Percentiles rank a stretch among this genome's conserved stretches.
These are phyloP conservation scores for Ascodesmis nigricans DNA, from an alignment of 495 filamentous ascomycete species.

Conservation along the genomic window DNA sequence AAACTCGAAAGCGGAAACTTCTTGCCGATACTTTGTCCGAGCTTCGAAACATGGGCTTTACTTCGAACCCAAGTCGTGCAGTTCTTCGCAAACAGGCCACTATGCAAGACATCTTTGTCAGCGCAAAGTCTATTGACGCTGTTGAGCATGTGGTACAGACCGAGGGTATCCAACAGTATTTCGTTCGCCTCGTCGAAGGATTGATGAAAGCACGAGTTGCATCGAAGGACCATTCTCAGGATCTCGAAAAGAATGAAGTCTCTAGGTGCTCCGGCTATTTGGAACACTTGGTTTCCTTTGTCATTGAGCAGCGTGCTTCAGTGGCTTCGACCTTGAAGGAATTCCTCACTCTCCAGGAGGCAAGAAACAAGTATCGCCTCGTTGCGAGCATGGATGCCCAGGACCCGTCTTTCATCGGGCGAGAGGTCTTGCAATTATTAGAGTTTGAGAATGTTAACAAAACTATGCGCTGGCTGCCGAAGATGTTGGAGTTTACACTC, in stretches of 20 bases:
- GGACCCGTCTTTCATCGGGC: too few relatives aligned
- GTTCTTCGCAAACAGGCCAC: slow-evolving; percentile 49
- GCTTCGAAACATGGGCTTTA: slow-evolving; percentile 71
- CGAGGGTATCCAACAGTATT: slow-evolving; percentile 40
- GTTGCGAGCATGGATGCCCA: too few relatives aligned
- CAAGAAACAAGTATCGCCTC: too few relatives aligned
- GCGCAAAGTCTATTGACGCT: slow-evolving; percentile 6
- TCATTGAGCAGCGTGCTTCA: slow-evolving; percentile 41
- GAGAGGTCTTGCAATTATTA: too few relatives aligned
- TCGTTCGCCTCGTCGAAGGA: slow-evolving; percentile 53
- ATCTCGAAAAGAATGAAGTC: slow-evolving; percentile 57
- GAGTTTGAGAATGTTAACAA: slow-evolving; percentile 10
- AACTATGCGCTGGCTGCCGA: slow-evolving; percentile 14
- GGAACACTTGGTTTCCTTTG: slow-evolving; percentile 52
- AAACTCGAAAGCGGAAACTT: slow-evolving; percentile 71
- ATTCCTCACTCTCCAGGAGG: too few relatives aligned
- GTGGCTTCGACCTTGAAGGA: slow-evolving; percentile 28
- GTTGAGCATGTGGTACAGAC: neutral
- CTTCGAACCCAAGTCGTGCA: slow-evolving; percentile 48
- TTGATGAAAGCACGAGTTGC: slow-evolving; percentile 43
- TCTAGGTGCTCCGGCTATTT: slow-evolving; percentile 55
- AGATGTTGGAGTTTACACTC: slow-evolving; percentile 7
- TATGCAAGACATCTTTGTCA: slow-evolving; percentile 41
- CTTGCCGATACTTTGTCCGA: slow-evolving; percentile 68
- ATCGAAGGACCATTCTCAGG: slow-evolving; percentile 50